A percentile compares a stretch with the other conserved stretches of the same genome.
phyloP scores from a whole-genome alignment of 371 early-diverging fungal species.

The Rhizopus stolonifer region DNA sequence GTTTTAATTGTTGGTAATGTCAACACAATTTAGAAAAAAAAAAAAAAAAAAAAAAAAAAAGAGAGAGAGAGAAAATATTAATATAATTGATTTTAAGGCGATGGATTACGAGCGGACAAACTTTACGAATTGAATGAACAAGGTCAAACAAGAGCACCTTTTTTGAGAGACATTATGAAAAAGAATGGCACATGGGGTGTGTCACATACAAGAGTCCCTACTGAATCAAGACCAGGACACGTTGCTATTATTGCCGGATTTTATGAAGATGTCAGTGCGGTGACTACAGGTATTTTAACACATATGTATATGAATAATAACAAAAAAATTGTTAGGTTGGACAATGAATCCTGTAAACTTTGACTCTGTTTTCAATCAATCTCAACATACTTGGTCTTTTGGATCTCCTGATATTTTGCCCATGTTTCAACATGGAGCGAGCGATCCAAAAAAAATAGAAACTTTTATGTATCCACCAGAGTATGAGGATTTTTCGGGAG shows the following conservation, averaged over 20 bases:
- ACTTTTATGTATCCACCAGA: slow-evolving; percentile 90
- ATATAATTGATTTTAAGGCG: slow-evolving; percentile 54
- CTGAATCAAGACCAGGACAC: slow-evolving; percentile 97
- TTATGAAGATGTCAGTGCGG: slow-evolving; percentile 97
- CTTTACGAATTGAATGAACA: slow-evolving; percentile 67
- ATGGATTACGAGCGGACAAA: slow-evolving; percentile 93
- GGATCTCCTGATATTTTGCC: slow-evolving; percentile 96
- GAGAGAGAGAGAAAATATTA: not conserved
- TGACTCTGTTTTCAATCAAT: slow-evolving; percentile 93
- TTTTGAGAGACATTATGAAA: slow-evolving; percentile 61
- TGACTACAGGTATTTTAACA: slow-evolving; percentile 92
- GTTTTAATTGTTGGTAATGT: slow-evolving; percentile 83
- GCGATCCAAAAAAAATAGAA: slow-evolving; percentile 72
- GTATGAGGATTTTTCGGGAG: slow-evolving; percentile 86
- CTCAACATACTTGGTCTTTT: slow-evolving; percentile 92
- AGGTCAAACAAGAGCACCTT: slow-evolving; percentile 69
- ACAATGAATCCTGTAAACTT: slow-evolving; percentile 96
- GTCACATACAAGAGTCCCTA: slow-evolving; percentile 95
- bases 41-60: no score
- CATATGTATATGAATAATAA: no score
- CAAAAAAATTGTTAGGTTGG: slow-evolving; percentile 79
- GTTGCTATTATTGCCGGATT: slow-evolving; percentile 96
- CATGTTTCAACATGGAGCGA: slow-evolving; percentile 93
- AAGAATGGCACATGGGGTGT: slow-evolving; percentile 85
- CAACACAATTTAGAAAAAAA: no score